Evolutionary conservation across 1,284 basidiomycete genomes (phyloP).

Genomic region (Apiotrichum montevideense): DNA sequence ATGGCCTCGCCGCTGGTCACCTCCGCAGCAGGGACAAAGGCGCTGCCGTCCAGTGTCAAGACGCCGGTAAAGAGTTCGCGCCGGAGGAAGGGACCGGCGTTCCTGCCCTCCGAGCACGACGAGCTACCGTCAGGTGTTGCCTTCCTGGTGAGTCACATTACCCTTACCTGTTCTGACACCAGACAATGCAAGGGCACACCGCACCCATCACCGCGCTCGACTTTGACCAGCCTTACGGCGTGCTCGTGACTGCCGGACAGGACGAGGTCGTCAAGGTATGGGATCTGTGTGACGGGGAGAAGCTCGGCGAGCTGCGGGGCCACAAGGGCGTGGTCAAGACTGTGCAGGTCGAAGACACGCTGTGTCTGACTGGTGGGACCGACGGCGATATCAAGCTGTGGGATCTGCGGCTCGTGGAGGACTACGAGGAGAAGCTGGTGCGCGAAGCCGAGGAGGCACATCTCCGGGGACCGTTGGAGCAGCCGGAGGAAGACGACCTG

Average conservation of each 20-base stretch:
- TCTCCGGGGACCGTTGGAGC: constrained; percentile 33
- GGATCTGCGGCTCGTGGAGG: constrained; percentile 76
- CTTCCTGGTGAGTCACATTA: constrained; percentile 73
- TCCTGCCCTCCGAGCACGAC: constrained; percentile 95
- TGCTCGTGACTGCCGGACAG: constrained; percentile 74
- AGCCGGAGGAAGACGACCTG: constrained; percentile 34
- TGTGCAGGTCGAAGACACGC: constrained; percentile 84
- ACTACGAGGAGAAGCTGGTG: constrained; percentile 60
- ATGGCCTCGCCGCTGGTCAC: constrained; percentile 54
- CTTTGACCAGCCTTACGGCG: constrained; percentile 94
- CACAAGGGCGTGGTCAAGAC: constrained; percentile 75
- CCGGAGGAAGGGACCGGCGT: constrained; percentile 66
- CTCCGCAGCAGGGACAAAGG: constrained; percentile 37
- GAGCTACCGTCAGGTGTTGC: constrained; percentile 89
- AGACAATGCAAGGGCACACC: constrained; percentile 76
- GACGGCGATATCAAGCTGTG: constrained; percentile 80
- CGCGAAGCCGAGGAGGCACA: constrained; percentile 41
- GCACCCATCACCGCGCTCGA: constrained; percentile 83
- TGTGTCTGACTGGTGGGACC: constrained; percentile 84
- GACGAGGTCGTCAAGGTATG: constrained; percentile 57
- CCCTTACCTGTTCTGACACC: constrained; percentile 2
- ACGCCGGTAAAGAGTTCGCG: constrained; percentile 24
- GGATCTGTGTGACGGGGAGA: constrained; percentile 57
- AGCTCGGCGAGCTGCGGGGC: constrained; percentile 72
- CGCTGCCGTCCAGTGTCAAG: constrained; percentile 23